Base-by-base conservation (phyloP, 805 yeast genomes). In the Teunomyces stri region DNA sequence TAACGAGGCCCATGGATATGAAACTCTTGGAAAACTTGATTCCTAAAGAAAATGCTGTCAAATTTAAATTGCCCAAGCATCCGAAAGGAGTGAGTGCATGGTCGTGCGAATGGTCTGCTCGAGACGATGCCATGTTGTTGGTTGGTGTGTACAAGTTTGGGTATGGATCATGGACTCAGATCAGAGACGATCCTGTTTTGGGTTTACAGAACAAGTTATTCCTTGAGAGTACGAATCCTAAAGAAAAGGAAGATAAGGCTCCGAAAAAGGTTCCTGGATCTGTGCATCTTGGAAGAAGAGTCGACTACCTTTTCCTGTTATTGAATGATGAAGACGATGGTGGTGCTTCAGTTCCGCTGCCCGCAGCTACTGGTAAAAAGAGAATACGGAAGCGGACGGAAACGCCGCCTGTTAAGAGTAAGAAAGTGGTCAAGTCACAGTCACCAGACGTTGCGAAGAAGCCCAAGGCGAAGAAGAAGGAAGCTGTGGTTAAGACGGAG, bases 91-190 rank as follows among this genome's bases (percentile, higher is more conserved):
- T 90, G 7, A 83, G 82, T 59, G 92, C 87, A 39, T 94, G 99
- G 99, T 79, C 80, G 44, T 88, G 96, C 57, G 82, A 81, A 25
- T 94, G 99, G 99, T 74, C 75, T 2, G 74, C 76, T 11, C 80
- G 75, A 28, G 96, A 94, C 61, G 99, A 94, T 64, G 87, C 90
- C 44, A 87, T 83, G 82, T 74, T 94, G 45, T 65, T 94, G 51
- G 80, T 87, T 30, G 99, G 99, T 53, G 87, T 92, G 18, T 78
- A 80, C 60, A 90, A 89, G 67, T 91, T 91, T 66, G 99, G 99
- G 0, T 91, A 89, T 65, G 98, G 98, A 13, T 84, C 96, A 1
- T 94, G 99, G 99, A 64, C 78, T 2, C 91, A 87, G 60, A 91
- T 94, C 40, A 77, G 99, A 61, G 99, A 94, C 68, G 99, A 94